Base-by-base conservation (phyloP, 495 filamentous ascomycete species). In the Penicillium coffeae region DNA sequence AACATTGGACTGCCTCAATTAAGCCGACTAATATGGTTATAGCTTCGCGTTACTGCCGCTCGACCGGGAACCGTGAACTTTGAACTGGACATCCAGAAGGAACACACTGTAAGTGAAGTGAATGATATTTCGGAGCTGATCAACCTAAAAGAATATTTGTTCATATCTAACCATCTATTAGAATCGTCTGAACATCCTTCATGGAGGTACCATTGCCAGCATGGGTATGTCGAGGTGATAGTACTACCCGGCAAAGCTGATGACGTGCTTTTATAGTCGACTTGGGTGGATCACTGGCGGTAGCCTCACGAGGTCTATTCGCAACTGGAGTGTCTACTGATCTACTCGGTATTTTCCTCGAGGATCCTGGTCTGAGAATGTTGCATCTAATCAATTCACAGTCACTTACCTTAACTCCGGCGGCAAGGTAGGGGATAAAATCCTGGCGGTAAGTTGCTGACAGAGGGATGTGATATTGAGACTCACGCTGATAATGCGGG, bases 261-360 rank as follows among this genome's bases (percentile, higher is more conserved):
- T 51, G 52, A 39, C 53, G 18, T n/a, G 16, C 13, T 50, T 14
- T 16, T 44, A 12, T 20, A 86, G 90, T 95, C 37, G 93, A 98
- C 58, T 78, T 97, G 0, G 93, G 93, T 3, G 93, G 93, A 14
- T 95, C 90, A 8, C 73, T 98, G 15, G 93, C 92, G 4, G 91
- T 98, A 21, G 91, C 93, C 20, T 96, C 93, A 2, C 82, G 81
- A 52, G 93, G 93, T 0, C 71, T 95, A 1, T 95, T 83, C 58
- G 79, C 88, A 18, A 98, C 93, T 0, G 93, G 93, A 7, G 91
- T 98, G 5, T 90, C 89, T 0, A 96, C 93, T 0, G 93, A 98
- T 62, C 60, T 98, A 8, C 96, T 87, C 56, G 87, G 89, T 90
- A 68, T 52, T 54, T 43, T n/a, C n/a, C 21, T 18, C 21, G n/a